These are phyloP conservation scores for Pelomyxa schiedti DNA, from an alignment of 78 protist species.

Conservation along the genomic window DNA sequence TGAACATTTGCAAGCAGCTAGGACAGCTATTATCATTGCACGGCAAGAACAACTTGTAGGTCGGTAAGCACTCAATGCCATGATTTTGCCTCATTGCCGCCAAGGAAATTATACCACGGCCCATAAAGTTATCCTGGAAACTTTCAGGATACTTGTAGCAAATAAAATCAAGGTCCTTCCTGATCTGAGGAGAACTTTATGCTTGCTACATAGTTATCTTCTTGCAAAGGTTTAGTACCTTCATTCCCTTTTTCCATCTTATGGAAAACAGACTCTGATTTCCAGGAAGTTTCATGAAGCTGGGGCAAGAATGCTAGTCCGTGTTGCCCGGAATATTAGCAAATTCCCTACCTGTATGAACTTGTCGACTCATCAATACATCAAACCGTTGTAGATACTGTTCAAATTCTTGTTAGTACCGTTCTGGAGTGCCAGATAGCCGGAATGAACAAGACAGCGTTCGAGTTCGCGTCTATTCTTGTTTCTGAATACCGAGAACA, in stretches of 20 bases:
- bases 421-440: slow-evolving; percentile 66
- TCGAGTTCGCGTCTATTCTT: slow-evolving; percentile 51
- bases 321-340: slow-evolving; percentile 56
- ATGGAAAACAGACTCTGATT: too few relatives aligned
- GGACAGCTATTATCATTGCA: slow-evolving; percentile 63
- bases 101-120: slow-evolving; percentile 60
- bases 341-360: slow-evolving; percentile 53
- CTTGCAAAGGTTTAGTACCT: slow-evolving; percentile 35
- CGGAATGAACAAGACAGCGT: slow-evolving; percentile 24
- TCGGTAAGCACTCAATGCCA: too few relatives aligned
- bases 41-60: slow-evolving; percentile 44
- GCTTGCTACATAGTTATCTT: slow-evolving; percentile 54
- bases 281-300: slow-evolving; percentile 26
- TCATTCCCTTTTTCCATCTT: background rate
- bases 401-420: slow-evolving; percentile 56
- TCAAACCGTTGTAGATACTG: slow-evolving; percentile 28
- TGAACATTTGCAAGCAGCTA: slow-evolving; percentile 42
- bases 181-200: slow-evolving; percentile 18
- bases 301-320: slow-evolving; percentile 65
- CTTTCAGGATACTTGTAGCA: slow-evolving; percentile 23
- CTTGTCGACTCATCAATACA: background rate
- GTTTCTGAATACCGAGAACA: slow-evolving; percentile 49
- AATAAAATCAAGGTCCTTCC: slow-evolving; percentile 13
- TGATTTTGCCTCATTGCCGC: too few relatives aligned
- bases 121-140: slow-evolving; percentile 31